Evolutionary conservation across 371 early-diverging fungal species (phyloP), one percentile per base, ranked within the genome.

Genomic region (Apophysomyces elegans): DNA sequence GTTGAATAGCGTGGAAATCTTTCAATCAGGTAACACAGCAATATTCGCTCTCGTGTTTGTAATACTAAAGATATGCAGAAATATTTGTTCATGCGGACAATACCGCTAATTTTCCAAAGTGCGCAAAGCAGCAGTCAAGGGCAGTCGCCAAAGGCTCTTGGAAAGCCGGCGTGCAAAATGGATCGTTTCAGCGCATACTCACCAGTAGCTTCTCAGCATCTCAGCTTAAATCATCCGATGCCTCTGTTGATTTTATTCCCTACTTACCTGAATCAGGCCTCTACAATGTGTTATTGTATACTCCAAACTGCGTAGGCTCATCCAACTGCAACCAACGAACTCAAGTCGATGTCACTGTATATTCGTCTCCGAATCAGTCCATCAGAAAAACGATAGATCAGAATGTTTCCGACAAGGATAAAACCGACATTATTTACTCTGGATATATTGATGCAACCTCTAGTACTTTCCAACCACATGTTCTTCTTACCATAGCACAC

Each of bases 1-100:
- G 5, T 77, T 93, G 37, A 80, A 84, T 45, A 81, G 84, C 46
- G 76, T 93, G 38, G 83, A 90, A 66, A 73, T 92, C 4, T 93
- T 84, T 63, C 91, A 92, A 63, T 78, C 85, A 56, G 90, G 78
- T 79, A 77, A 66, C 26, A 6, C 45, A 45, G 38, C 21, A 35
- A 72, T 67, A 9, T 14, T 8, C 14, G 35, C 18, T 14, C 37
- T 32, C 5, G 9, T 38, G 12, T 43, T 38, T 56, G 12, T 14
- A 13, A 13, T 41, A 41, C 41, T 41, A 13, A 41, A 8, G 41
- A 41, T 41, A 41, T 58, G 8, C 32, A 67, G 72, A 72, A 59
- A 68, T 72, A 36, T 64, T 72, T 65, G 72, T 72, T n/a, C 67
- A 72, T 38, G 72, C 72, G 8, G 65, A 59, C 7, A 37, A 67